Base-by-base conservation (phyloP, 306 rosid species). In the Cucurbita ficifolia region DNA sequence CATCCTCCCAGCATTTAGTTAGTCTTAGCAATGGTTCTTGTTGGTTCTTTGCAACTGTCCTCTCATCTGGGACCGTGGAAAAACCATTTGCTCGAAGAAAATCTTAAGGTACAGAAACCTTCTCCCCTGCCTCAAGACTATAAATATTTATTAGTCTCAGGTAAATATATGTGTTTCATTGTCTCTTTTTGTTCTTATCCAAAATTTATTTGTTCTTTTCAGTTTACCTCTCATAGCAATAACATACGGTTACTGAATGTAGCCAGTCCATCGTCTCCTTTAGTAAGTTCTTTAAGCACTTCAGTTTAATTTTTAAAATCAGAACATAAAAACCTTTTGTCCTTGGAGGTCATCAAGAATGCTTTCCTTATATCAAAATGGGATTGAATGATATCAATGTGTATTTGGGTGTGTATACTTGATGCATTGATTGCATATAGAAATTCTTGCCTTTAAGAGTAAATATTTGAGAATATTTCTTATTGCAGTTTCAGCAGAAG, bases 41-140 rank as follows among this genome's bases (percentile, higher is more conserved):
- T 88, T 62, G 88, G 90, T 85, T 94, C 94, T 29, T 78, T 90
- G 96, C 95, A 90, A 77, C 76, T 90, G 80, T 79, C 98, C 83
- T 80, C 69, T 78, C 89, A 81, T 35, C 78, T 83, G 85, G 97
- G 90, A 81, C 87, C 83, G 80, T 83, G 94, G 87, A 81, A 83
- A 81, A 82, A 84, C 83, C 89, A 58, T 67, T 82, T 76, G 76
- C 76, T 54, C 78, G 77, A 77, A 71, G 80, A 79, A 81, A 79
- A 80, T 74, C 59, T 43, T 22, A 80, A 80, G 96, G 97, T 94
- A 83, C 70, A 7, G 24, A 42, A 17, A 45, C 48, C 14, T 38
- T 56, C 52, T 77, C 36, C 52, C 17, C 71, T 40, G 7, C n/a
- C 72, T 75, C 13, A 59, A 55, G 73, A 67, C 39, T 18, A 22